Percentiles rank a stretch among this genome's conserved stretches.
Evolutionary conservation across 2,329 filamentous ascomycete species (phyloP).

Genomic region (Apiospora phragmitis): DNA sequence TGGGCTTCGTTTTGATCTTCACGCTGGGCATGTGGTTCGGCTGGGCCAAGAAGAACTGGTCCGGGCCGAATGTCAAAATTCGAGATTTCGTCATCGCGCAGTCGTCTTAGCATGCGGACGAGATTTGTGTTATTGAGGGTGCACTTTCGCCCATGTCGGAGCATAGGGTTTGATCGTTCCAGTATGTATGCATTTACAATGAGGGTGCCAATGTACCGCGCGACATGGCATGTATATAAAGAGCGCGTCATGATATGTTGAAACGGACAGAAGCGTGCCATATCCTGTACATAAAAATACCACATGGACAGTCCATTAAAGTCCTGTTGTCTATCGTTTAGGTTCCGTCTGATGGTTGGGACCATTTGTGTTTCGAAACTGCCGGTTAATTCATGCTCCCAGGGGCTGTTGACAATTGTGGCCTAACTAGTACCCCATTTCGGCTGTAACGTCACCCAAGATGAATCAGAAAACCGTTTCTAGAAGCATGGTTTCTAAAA

Average conservation of each 20-base stretch:
- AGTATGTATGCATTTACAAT: no score
- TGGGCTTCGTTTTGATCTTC: constrained; percentile 10
- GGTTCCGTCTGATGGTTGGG: background rate
- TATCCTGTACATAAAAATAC: no score
- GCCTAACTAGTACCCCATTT: background rate
- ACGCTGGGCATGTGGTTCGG: constrained; percentile 10
- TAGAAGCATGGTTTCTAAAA: background rate
- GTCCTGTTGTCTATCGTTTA: background rate
- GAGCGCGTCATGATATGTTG: no score
- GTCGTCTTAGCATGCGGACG: background rate
- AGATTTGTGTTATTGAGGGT: no score
- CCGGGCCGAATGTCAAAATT: constrained; percentile 9
- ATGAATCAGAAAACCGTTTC: background rate
- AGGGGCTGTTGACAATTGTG: background rate
- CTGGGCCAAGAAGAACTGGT: constrained; percentile 11
- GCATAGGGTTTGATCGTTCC: background rate
- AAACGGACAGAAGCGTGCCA: no score
- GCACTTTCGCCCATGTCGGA: no score
- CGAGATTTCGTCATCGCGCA: background rate
- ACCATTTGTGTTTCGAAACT: background rate
- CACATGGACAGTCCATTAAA: no score
- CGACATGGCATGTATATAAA: no score
- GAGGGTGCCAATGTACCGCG: no score
- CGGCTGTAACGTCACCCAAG: background rate
- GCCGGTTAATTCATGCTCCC: background rate